phyloP scores from a whole-genome alignment of 768 basidiomycete species.

The Boletus pseudopeckii region DNA sequence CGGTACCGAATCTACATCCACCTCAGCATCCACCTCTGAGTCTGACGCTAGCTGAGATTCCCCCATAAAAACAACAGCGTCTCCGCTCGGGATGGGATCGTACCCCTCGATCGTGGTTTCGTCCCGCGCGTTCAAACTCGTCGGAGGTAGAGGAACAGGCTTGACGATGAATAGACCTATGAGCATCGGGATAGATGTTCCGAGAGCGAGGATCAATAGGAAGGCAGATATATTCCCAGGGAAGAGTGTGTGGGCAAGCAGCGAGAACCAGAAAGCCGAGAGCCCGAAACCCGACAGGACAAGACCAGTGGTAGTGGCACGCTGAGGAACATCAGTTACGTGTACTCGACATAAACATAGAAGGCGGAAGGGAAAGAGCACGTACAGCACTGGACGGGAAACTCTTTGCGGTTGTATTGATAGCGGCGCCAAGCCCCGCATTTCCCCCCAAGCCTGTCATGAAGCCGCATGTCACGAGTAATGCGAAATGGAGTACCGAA shows the following conservation, averaged over 20 bases:
- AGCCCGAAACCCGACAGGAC: constrained; percentile 88
- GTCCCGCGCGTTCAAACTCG: constrained; percentile 13
- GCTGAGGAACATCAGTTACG: constrained; percentile 35
- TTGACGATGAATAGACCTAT: constrained; percentile 72
- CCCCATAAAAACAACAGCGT: constrained; percentile 22
- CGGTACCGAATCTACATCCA: constrained; percentile 19
- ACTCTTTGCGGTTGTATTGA: constrained; percentile 82
- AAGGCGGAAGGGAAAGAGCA: neutral
- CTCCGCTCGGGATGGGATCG: constrained; percentile 15
- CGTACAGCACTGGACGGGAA: constrained; percentile 71
- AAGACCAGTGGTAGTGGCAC: constrained; percentile 71
- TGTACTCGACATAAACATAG: neutral
- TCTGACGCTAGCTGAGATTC: constrained; percentile 16
- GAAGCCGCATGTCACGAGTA: constrained; percentile 62
- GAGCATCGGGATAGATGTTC: constrained; percentile 77
- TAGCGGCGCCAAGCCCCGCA: constrained; percentile 61
- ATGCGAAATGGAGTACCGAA: constrained; percentile 40
- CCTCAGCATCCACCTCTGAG: constrained; percentile 9
- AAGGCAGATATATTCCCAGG: constrained; percentile 79
- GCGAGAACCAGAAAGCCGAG: constrained; percentile 87
- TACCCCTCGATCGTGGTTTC: constrained; percentile 14
- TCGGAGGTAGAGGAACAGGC: constrained; percentile 56
- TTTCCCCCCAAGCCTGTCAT: constrained; percentile 78
- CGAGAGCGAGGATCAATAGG: constrained; percentile 69
- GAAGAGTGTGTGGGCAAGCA: constrained; percentile 65